A percentile compares a stretch with the other conserved stretches of the same genome.
Conservation (phyloP, 2,329 filamentous ascomycete genomes). For the Ophiostoma novo-ulmi region DNA sequence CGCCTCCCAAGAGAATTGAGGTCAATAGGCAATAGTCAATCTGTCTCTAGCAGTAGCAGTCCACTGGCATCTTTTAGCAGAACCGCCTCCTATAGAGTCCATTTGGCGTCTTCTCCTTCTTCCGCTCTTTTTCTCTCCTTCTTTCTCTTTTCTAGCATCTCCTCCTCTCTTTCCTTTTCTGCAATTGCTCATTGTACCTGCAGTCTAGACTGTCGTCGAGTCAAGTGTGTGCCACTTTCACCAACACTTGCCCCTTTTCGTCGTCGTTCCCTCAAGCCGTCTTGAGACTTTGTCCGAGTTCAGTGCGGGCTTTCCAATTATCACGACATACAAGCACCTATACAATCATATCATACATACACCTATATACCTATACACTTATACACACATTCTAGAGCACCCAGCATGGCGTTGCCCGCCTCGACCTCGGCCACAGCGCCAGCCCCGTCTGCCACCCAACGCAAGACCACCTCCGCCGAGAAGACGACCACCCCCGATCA, state of each 20-base stretch:
- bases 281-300: neutral
- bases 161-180: neutral
- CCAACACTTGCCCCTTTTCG: slow-evolving; percentile 2
- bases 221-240: neutral
- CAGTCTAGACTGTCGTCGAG: neutral
- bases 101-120: neutral
- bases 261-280: neutral
- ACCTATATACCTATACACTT: neutral
- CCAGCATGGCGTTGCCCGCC: slow-evolving; percentile 19
- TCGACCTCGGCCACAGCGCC: slow-evolving; percentile 18
- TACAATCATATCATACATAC: neutral
- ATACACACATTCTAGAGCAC: neutral
- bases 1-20: neutral
- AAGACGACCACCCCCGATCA: neutral
- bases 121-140: neutral
- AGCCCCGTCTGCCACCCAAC: neutral
- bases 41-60: neutral
- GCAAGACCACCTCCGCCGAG: neutral
- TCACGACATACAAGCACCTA: neutral
- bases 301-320: neutral
- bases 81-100: slow-evolving; percentile 1
- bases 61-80: neutral
- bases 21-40: neutral
- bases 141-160: neutral
- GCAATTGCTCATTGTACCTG: neutral